Conservation (phyloP, 306 rosid species). For the Argentina anserina region DNA sequence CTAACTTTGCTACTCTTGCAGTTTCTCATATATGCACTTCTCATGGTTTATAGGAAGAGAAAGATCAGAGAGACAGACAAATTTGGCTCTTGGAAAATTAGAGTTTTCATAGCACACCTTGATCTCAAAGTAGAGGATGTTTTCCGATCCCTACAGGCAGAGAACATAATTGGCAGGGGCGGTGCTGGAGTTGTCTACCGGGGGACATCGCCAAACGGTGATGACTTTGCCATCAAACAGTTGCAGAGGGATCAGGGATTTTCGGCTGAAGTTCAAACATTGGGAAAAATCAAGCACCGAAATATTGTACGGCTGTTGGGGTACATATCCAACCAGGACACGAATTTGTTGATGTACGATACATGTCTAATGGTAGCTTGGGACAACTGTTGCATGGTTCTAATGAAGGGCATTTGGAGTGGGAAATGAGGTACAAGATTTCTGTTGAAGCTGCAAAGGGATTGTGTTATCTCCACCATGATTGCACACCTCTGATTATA, state of each 20-base stretch:
- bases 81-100: conserved; percentile 55
- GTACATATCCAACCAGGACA: conserved; percentile 67
- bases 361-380: conserved; percentile 78
- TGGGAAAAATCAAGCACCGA: conserved; percentile 70
- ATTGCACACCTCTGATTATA: conserved; percentile 70
- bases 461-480: conserved; percentile 83
- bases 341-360: conserved; percentile 65
- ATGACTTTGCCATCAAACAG: conserved; percentile 56
- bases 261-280: conserved; percentile 66
- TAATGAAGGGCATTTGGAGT: conserved; percentile 62
- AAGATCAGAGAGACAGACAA: conserved; percentile 6
- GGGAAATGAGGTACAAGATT: conserved; percentile 70
- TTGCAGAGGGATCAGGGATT: conserved; percentile 64
- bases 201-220: conserved; percentile 50
- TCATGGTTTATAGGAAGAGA: conserved; percentile 39
- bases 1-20: conserved; percentile 4
- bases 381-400: conserved; percentile 73
- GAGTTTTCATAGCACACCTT: conserved; percentile 42
- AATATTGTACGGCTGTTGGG: conserved; percentile 73
- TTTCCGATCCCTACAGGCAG: conserved; percentile 60
- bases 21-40: conserved; percentile 15
- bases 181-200: conserved; percentile 73
- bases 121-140: conserved; percentile 61
- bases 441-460: conserved; percentile 85
- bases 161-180: conserved; percentile 76